A percentile compares a stretch with the other conserved stretches of the same genome.
Conservation (phyloP, 1,284 basidiomycete species). For the Taiwanofungus camphoratus region DNA sequence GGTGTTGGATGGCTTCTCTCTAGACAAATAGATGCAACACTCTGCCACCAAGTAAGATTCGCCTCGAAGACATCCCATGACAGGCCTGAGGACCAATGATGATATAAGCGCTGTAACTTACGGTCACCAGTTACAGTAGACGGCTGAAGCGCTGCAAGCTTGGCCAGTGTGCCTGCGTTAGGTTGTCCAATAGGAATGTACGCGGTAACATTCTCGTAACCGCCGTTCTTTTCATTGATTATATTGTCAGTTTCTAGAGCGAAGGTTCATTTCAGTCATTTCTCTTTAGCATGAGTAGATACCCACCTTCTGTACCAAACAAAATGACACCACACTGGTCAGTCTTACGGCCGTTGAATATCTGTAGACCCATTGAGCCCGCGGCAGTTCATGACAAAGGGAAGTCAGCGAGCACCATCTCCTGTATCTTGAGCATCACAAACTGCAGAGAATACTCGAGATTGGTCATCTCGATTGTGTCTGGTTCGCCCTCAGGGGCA, state of each 20-base stretch:
- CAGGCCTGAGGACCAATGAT: too few relatives aligned
- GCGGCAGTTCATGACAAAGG: neutral
- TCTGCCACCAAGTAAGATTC: too few relatives aligned
- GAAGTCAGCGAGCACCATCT: conserved; percentile 55
- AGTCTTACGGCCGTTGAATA: conserved; percentile 86
- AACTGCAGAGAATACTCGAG: conserved; percentile 82
- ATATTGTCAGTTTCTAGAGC: conserved; percentile 69
- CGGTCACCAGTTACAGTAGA: conserved; percentile 64
- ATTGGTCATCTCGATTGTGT: conserved; percentile 59
- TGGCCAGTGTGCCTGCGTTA: conserved; percentile 68
- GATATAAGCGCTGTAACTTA: too few relatives aligned
- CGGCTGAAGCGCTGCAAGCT: conserved; percentile 61
- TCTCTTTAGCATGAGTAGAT: neutral
- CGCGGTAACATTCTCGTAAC: conserved; percentile 74
- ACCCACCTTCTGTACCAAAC: conserved; percentile 74
- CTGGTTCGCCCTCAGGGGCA: conserved; percentile 44
- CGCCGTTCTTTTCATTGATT: conserved; percentile 54
- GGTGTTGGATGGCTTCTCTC: too few relatives aligned
- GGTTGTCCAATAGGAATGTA: conserved; percentile 79
- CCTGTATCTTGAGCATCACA: conserved; percentile 83
- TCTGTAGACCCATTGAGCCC: conserved; percentile 40
- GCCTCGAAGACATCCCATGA: too few relatives aligned
- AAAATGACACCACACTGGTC: conserved; percentile 84
- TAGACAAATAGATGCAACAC: too few relatives aligned
- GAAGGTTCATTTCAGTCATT: neutral